Conservation (phyloP, 129 eudicot genomes). For the Saussurea involucrata region DNA sequence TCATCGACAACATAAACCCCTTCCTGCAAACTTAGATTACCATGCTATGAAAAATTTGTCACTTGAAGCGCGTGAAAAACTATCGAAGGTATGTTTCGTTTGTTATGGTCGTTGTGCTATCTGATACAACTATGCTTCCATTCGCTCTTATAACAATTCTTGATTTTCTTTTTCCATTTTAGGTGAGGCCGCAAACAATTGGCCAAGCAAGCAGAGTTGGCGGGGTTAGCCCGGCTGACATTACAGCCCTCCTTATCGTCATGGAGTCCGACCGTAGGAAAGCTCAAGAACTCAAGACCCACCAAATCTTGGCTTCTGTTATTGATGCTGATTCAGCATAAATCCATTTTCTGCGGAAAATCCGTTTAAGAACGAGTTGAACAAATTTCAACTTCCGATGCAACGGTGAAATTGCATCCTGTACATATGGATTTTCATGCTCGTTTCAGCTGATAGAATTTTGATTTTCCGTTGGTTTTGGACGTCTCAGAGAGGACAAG, state of each 20-base stretch:
- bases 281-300: slow-evolving; percentile 45
- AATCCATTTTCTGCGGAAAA: slow-evolving; percentile 1
- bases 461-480: neutral
- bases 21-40: slow-evolving; percentile 85
- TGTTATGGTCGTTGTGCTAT: neutral
- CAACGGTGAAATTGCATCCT: neutral
- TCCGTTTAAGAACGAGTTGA: neutral
- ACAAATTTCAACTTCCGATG: neutral
- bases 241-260: slow-evolving; percentile 83
- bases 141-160: neutral
- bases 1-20: slow-evolving; percentile 82
- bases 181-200: slow-evolving; percentile 90
- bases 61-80: slow-evolving; percentile 92
- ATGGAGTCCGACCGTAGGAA: slow-evolving; percentile 72
- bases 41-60: slow-evolving; percentile 70
- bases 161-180: slow-evolving; percentile 1
- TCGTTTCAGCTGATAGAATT: neutral
- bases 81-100: slow-evolving; percentile 63
- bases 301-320: slow-evolving; percentile 38
- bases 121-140: neutral
- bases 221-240: slow-evolving; percentile 96
- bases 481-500: neutral
- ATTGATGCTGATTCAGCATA: slow-evolving; percentile 27
- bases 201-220: slow-evolving; percentile 99
- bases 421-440: neutral